Conservation (phyloP, 345 rosid species). For the Gynandropsis gynandra region DNA sequence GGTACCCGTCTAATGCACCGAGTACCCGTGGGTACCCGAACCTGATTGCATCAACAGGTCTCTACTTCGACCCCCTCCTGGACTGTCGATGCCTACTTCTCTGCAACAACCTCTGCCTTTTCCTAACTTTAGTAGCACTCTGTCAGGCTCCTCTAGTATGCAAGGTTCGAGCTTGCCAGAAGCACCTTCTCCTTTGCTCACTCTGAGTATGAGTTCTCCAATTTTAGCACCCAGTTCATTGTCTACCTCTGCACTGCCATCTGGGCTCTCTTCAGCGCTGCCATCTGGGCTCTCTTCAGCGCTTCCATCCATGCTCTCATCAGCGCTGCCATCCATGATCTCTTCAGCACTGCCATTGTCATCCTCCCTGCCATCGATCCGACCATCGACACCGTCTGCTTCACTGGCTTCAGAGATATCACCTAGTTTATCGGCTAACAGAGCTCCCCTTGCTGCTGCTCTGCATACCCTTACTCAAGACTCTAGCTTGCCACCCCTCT, state of each 20-base stretch:
- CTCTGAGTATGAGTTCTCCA: no score
- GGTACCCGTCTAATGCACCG: no score
- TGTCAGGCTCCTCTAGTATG: constrained; percentile 42
- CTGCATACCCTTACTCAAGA: constrained; percentile 35
- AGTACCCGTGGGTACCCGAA: no score
- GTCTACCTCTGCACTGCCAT: no score
- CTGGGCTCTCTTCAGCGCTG: constrained; percentile 28
- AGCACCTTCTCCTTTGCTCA: constrained; percentile 36
- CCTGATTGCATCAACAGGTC: constrained; percentile 85
- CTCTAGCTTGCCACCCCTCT: constrained; percentile 40
- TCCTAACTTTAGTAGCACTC: constrained; percentile 54
- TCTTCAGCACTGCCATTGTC: no score
- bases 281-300: constrained; percentile 42
- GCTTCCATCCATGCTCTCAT: constrained; percentile 25
- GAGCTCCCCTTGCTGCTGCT: constrained; percentile 38
- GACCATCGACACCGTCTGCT: constrained; percentile 42
- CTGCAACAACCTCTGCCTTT: constrained; percentile 68
- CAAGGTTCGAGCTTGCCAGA: constrained; percentile 49
- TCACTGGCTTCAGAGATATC: constrained; percentile 52
- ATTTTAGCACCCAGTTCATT: no score
- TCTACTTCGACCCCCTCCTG: constrained; percentile 68
- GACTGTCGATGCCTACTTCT: constrained; percentile 55
- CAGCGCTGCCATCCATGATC: no score
- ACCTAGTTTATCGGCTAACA: constrained; percentile 40
- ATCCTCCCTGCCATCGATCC: no score